phyloP scores from a whole-genome alignment of 169 alveolate species.

The Eimeria praecox region DNA sequence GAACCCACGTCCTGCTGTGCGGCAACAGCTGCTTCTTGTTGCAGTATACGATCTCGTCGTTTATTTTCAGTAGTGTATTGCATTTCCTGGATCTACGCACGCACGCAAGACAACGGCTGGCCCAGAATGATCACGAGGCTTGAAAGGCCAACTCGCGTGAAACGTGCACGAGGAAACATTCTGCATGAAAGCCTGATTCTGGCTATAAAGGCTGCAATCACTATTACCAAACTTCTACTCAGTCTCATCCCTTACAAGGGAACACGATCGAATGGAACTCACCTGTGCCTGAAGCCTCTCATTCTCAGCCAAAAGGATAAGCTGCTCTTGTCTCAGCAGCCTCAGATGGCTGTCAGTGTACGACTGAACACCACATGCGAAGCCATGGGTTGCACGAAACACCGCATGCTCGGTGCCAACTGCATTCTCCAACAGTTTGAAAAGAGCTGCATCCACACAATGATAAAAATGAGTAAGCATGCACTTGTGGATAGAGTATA shows the following conservation, averaged over 20 bases:
- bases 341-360: slow-evolving; percentile 85
- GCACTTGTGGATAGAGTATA: not conserved
- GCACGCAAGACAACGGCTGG: not conserved
- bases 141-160: not conserved
- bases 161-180: not conserved
- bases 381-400: slow-evolving; percentile 76
- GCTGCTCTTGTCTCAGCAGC: slow-evolving; percentile 87
- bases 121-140: not conserved
- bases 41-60: slow-evolving; percentile 49
- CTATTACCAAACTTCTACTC: not conserved
- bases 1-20: slow-evolving; percentile 29
- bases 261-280: not conserved
- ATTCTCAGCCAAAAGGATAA: slow-evolving; percentile 85
- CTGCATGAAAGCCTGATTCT: not conserved
- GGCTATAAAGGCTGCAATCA: not conserved
- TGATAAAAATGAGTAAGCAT: not conserved
- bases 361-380: slow-evolving; percentile 52
- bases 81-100: slow-evolving; percentile 60
- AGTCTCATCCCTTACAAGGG: not conserved
- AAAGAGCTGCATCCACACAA: slow-evolving; percentile 56
- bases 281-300: slow-evolving; percentile 86
- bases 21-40: slow-evolving; percentile 40
- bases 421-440: slow-evolving; percentile 66
- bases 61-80: slow-evolving; percentile 11
- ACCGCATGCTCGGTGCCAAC: slow-evolving; percentile 61